phyloP scores from a whole-genome alignment of 371 early-diverging fungal genomes.

The Syncephalastrum sp. region DNA sequence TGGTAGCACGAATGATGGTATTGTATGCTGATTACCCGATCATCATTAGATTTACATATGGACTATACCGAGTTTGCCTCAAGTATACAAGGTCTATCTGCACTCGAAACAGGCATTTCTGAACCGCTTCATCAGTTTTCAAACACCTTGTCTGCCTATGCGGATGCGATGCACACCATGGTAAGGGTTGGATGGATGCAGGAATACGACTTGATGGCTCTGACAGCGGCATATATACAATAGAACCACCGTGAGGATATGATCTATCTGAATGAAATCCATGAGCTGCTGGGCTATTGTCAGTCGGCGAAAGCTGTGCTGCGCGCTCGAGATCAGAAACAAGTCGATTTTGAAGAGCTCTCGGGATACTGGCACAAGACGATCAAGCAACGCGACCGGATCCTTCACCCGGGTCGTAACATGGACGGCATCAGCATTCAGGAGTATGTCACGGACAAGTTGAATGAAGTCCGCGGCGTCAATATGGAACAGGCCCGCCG shows the following conservation, averaged over 20 bases:
- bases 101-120: conserved; percentile 83
- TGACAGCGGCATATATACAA: conserved; percentile 60
- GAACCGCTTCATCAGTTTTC: conserved; percentile 74
- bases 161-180: conserved; percentile 68
- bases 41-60: conserved; percentile 63
- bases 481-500: conserved; percentile 79
- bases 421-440: conserved; percentile 60
- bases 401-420: conserved; percentile 49
- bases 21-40: too few species aligned
- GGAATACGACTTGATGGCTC: background rate
- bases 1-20: background rate
- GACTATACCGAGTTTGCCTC: conserved; percentile 78
- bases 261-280: conserved; percentile 57
- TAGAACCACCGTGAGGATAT: conserved; percentile 62
- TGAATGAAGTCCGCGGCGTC: conserved; percentile 86
- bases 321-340: conserved; percentile 90
- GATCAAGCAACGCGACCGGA: conserved; percentile 59
- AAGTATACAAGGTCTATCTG: conserved; percentile 72
- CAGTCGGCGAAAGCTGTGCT: conserved; percentile 82
- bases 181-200: conserved; percentile 43
- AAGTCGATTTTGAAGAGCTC: conserved; percentile 90
- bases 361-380: conserved; percentile 72
- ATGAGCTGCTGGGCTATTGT: conserved; percentile 88
- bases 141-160: conserved; percentile 64
- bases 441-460: conserved; percentile 82